phyloP scores from a whole-genome alignment of 192 early-diverging fungal genomes.

The Coemansia sp. region DNA sequence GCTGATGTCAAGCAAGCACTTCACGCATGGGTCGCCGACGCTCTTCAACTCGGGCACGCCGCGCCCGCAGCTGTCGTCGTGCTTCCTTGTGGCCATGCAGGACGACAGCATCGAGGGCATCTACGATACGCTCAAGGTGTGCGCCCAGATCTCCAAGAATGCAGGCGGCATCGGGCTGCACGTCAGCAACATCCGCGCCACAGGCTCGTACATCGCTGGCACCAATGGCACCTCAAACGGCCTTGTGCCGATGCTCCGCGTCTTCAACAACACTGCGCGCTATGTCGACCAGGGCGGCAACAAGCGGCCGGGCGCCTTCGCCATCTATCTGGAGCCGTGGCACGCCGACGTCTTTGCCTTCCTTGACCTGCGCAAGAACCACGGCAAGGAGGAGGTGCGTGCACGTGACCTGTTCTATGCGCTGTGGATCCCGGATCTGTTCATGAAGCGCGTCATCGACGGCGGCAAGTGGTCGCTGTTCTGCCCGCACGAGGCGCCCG shows the following conservation, averaged over 20 bases:
- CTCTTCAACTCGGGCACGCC: constrained; percentile 99
- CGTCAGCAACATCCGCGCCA: constrained; percentile 95
- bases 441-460: constrained; percentile 95
- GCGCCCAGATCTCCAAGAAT: constrained; percentile 97
- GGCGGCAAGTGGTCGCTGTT: constrained; percentile 95
- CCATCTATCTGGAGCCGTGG: constrained; percentile 99
- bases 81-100: constrained; percentile 95
- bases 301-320: constrained; percentile 98
- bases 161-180: constrained; percentile 98
- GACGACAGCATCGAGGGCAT: constrained; percentile 99
- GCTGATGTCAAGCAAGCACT: constrained; percentile 89
- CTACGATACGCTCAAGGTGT: constrained; percentile 95
- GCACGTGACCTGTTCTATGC: constrained; percentile 98
- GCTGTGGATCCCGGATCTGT: constrained; percentile 96
- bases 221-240: constrained; percentile 98
- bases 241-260: constrained; percentile 95
- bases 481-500: constrained; percentile 92
- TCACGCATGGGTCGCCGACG: constrained; percentile 97
- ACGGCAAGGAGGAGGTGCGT: constrained; percentile 95
- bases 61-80: constrained; percentile 90
- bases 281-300: constrained; percentile 99
- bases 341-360: constrained; percentile 98
- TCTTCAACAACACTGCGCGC: constrained; percentile 97
- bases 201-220: constrained; percentile 96
- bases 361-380: constrained; percentile 95